Evolutionary conservation across 2,329 filamentous ascomycete genomes (phyloP), one percentile per base, ranked within the genome.

Genomic region (Eurotiales sp.): DNA sequence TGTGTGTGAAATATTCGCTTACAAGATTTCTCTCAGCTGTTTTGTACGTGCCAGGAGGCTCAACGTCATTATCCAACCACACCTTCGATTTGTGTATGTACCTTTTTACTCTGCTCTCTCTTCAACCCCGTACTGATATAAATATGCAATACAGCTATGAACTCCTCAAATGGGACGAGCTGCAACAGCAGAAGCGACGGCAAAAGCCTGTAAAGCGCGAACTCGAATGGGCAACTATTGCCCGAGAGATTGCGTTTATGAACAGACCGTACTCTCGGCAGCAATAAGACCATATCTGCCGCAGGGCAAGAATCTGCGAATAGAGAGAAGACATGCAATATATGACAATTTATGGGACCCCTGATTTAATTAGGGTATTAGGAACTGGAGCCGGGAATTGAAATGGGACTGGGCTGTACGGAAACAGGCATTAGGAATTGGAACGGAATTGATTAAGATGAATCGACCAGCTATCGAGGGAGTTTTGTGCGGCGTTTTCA

Each of bases 51-150:
- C 93, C 17, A 82, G 93, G 48, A 81, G 93, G 55, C 77, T 99
- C 43, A 99, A 99, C 64, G 93, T 99, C 47, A 99, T 99, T 57
- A 97, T 99, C 57, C 93, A 99, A 68, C 93, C 93, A 11, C 92
- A 99, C 73, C 78, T 99, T 51, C 82, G 90, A 53, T 99, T 99
- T 72, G 87, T 88, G 59, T 96, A 65, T 63, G 69, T 58, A 8
- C 59, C 42, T 41, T 36, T 17, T 7, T 12, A n/a, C 4, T 37
- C 27, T 42, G 11, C 21, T 22, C 23, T 39, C 4, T 8, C 7
- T 25, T 14, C 12, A 8, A 32, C 23, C 14, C 29, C 27, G 6
- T 39, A 34, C 29, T 50, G 45, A 37, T 60, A 64, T 29, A 67
- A 52, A 21, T 61, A 64, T 27, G 67, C 51, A 21, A 15, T 23